phyloP scores from a whole-genome alignment of 805 yeast species.

The Yamadazyma endophytica region DNA sequence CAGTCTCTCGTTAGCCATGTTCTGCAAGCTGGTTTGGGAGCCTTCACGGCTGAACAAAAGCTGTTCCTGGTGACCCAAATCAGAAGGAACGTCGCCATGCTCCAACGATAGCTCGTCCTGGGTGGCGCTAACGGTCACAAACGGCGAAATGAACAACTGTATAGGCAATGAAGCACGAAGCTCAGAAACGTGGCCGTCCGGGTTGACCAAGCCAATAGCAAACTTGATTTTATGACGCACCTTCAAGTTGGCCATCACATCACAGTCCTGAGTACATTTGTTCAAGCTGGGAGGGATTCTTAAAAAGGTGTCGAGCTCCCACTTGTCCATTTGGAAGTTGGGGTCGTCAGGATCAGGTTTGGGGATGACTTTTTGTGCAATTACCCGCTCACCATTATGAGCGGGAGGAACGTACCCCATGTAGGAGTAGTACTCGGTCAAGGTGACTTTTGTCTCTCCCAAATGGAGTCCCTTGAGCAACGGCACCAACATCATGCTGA shows the following conservation, averaged over 20 bases:
- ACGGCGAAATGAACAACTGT: slow-evolving; percentile 71
- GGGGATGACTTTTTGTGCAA: slow-evolving; percentile 45
- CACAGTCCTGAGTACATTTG: slow-evolving; percentile 84
- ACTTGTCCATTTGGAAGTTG: slow-evolving; percentile 46
- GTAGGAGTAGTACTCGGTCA: slow-evolving; percentile 65
- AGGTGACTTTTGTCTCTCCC: slow-evolving; percentile 65
- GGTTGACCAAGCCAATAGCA: slow-evolving; percentile 70
- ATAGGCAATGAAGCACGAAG: slow-evolving; percentile 87
- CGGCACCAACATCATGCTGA: slow-evolving; percentile 72
- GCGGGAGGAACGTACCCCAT: slow-evolving; percentile 57
- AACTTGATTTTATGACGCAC: slow-evolving; percentile 88
- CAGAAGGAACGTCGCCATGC: slow-evolving; percentile 8
- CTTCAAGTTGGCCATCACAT: slow-evolving; percentile 61
- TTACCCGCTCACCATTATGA: slow-evolving; percentile 58
- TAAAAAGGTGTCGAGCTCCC: slow-evolving; percentile 67
- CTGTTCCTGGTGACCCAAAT: slow-evolving; percentile 10
- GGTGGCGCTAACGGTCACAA: slow-evolving; percentile 64
- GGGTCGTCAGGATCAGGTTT: slow-evolving; percentile 42
- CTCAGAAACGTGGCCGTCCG: slow-evolving; percentile 92
- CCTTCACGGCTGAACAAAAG: slow-evolving; percentile 23
- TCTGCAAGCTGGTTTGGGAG: slow-evolving; percentile 18
- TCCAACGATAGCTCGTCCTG: slow-evolving; percentile 7
- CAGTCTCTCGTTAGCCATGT: slow-evolving; percentile 10
- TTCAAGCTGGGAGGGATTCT: slow-evolving; percentile 70
- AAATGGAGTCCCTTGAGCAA: slow-evolving; percentile 72